phyloP scores from a whole-genome alignment of 2,329 filamentous ascomycete species.

The Diaporthe humulicola region DNA sequence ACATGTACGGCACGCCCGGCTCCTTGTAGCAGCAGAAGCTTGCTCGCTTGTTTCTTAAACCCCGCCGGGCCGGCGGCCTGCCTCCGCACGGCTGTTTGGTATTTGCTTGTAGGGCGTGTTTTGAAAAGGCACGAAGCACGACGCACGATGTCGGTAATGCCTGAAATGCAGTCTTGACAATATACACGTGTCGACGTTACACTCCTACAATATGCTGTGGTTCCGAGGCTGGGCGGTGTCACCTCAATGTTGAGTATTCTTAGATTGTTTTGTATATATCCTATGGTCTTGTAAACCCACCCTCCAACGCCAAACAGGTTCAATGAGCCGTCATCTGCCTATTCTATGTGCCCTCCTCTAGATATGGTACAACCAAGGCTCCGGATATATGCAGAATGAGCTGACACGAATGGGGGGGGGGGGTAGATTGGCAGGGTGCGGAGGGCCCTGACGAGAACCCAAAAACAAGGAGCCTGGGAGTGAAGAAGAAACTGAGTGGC shows the following conservation, averaged over 20 bases:
- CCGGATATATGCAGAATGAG: slow-evolving; percentile 28
- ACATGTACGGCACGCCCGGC: neutral
- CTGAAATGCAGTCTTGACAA: neutral
- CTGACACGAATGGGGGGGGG: neutral
- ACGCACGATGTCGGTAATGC: neutral
- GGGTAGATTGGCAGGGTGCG: neutral
- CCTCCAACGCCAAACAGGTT: slow-evolving; percentile 27
- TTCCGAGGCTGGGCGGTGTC: neutral
- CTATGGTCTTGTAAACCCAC: neutral
- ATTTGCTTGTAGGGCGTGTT: neutral
- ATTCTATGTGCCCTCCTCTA: slow-evolving; percentile 26
- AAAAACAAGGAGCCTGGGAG: neutral
- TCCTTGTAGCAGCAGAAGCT: slow-evolving; percentile 1
- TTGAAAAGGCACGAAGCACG: neutral
- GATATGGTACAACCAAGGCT: slow-evolving; percentile 21
- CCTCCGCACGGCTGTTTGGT: neutral
- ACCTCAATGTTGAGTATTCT: neutral
- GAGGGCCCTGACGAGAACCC: neutral
- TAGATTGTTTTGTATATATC: slow-evolving; percentile 7
- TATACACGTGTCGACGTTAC: neutral
- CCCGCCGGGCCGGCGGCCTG: neutral
- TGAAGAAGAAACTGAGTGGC: slow-evolving; percentile 27
- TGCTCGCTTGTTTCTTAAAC: neutral
- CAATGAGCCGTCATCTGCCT: slow-evolving; percentile 2
- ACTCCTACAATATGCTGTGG: too few relatives aligned